These are phyloP conservation scores for Fusarium poae DNA, from an alignment of 2,329 filamentous ascomycete species.

Conservation along the genomic window DNA sequence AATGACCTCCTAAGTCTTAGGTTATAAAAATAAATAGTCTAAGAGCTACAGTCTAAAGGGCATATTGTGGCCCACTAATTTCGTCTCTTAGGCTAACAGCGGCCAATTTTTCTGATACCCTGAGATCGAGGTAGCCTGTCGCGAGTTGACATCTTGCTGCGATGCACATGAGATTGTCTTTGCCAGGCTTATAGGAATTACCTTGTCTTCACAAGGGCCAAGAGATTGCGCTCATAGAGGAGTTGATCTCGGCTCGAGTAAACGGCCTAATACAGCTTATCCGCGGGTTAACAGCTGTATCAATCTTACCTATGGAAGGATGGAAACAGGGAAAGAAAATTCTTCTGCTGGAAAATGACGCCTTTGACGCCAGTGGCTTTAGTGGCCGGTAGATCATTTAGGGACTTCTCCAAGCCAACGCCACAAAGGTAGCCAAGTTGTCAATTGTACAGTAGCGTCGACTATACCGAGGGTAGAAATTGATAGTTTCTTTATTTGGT, in stretches of 20 bases:
- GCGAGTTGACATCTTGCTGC: background rate
- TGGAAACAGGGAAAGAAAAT: background rate
- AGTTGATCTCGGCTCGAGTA: background rate
- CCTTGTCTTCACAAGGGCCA: background rate
- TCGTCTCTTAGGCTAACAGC: no score
- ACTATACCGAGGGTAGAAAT: background rate
- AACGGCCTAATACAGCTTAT: background rate
- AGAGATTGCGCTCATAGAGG: background rate
- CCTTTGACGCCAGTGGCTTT: conserved; percentile 9
- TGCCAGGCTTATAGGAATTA: background rate
- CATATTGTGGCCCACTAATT: no score
- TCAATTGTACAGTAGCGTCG: conserved; percentile 17
- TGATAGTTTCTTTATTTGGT: no score
- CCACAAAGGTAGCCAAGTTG: conserved; percentile 24
- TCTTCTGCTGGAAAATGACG: background rate
- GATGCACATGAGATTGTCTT: background rate
- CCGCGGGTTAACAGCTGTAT: background rate
- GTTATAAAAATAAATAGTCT: no score
- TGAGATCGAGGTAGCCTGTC: background rate
- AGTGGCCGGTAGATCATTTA: conserved; percentile 19
- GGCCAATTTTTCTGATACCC: no score
- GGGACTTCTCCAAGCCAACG: conserved; percentile 16
- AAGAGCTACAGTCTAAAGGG: no score
- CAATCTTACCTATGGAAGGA: background rate
- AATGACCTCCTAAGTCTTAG: no score